Conservation (phyloP, 805 yeast genomes). For the Wickerhamomyces bovis region DNA sequence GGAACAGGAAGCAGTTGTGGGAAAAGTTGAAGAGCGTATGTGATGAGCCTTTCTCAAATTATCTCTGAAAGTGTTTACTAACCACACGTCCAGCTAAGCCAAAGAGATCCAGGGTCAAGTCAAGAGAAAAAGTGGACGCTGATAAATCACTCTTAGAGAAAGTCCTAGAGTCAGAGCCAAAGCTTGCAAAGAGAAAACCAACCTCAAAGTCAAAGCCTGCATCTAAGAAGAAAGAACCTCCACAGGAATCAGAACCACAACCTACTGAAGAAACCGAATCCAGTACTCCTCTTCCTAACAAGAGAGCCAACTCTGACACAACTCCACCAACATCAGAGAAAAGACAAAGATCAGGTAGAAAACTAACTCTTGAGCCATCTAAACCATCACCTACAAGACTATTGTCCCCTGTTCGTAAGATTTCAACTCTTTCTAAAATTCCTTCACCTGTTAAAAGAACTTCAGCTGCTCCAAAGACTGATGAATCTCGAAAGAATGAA, state of each 20-base stretch:
- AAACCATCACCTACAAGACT: conserved; percentile 2
- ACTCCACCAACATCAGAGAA: not conserved
- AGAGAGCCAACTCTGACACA: not conserved
- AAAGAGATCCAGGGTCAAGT: not conserved
- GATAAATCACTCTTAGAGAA: conserved; percentile 1
- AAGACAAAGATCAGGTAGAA: not conserved
- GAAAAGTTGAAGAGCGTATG: not conserved
- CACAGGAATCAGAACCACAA: not conserved
- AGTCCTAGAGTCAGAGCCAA: not conserved
- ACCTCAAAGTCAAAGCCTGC: not conserved
- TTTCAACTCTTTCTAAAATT: conserved; percentile 9
- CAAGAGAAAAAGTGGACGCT: not conserved
- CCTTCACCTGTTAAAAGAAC: conserved; percentile 18
- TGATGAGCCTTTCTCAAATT: not conserved
- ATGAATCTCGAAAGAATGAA: conserved; percentile 9
- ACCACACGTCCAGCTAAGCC: not conserved
- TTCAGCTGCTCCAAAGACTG: not conserved
- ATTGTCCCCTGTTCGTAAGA: conserved; percentile 4
- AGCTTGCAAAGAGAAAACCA: not conserved
- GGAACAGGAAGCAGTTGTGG: not conserved
- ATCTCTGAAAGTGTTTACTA: not conserved
- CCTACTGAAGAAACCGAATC: not conserved
- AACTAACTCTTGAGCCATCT: conserved; percentile 1
- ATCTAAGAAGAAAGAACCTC: not conserved
- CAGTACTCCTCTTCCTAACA: not conserved